phyloP scores from a whole-genome alignment of 495 filamentous ascomycete species.

The Penicillium verhagenii region DNA sequence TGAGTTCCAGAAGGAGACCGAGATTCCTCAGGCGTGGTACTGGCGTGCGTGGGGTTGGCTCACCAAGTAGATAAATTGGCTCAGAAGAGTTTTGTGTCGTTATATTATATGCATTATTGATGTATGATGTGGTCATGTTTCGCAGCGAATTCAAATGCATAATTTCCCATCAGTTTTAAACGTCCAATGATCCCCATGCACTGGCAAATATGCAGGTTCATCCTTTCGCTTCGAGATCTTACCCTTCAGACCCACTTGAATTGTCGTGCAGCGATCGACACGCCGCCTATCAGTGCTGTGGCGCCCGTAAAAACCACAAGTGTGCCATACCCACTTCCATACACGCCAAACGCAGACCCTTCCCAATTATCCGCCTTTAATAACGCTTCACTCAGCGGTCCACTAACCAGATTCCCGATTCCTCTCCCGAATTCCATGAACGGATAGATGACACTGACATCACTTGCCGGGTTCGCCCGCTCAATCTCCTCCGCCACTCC shows the following conservation, averaged over 20 bases:
- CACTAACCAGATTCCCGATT: constrained; percentile 58
- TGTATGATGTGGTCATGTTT: background rate
- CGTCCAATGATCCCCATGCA: background rate
- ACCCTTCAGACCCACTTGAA: constrained; percentile 15
- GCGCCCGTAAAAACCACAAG: constrained; percentile 43
- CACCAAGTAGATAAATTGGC: constrained; percentile 12
- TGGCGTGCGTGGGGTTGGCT: constrained; percentile 25
- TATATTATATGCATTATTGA: background rate
- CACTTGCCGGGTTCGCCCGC: constrained; percentile 31
- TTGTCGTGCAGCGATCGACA: constrained; percentile 24
- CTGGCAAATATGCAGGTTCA: background rate
- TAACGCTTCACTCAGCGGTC: constrained; percentile 47
- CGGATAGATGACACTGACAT: constrained; percentile 56
- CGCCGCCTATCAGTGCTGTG: constrained; percentile 39
- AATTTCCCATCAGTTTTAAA: background rate
- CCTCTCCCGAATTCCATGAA: constrained; percentile 59
- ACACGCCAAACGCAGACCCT: constrained; percentile 21
- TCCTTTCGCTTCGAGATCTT: background rate
- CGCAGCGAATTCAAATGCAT: background rate
- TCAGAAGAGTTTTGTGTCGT: background rate
- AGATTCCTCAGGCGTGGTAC: constrained; percentile 29
- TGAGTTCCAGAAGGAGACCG: constrained; percentile 30
- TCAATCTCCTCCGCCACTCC: constrained; percentile 55
- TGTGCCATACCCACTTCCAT: constrained; percentile 40
- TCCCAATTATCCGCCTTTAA: constrained; percentile 19